These are phyloP conservation scores for Musa beccarii DNA, from an alignment of 176 grass and related monocot genomes.

Conservation along the genomic window DNA sequence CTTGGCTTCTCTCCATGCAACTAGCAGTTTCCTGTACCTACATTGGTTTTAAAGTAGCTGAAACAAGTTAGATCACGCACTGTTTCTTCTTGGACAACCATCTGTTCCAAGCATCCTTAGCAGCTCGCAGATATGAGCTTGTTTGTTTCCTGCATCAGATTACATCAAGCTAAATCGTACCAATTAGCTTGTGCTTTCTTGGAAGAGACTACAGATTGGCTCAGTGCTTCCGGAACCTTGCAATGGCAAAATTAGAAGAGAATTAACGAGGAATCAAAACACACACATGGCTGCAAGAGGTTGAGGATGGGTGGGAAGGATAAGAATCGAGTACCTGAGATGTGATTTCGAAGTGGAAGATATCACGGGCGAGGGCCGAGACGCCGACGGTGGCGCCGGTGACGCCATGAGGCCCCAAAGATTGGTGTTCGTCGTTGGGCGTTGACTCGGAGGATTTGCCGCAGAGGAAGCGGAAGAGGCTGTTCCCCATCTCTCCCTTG, in stretches of 20 bases:
- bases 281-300: not conserved
- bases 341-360: conserved; percentile 46
- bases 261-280: not conserved
- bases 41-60: not conserved
- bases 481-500: conserved; percentile 55
- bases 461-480: conserved; percentile 53
- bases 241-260: not conserved
- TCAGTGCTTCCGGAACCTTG: conserved; percentile 65
- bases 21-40: conserved; percentile 85
- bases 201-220: conserved; percentile 66
- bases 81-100: no score
- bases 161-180: conserved; percentile 15
- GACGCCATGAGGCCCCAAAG: not conserved
- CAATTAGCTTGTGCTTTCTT: conserved; percentile 88
- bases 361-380: conserved; percentile 54
- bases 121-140: no score
- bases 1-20: conserved; percentile 73
- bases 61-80: not conserved
- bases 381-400: conserved; percentile 32
- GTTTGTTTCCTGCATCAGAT: not conserved
- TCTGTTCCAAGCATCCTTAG: no score
- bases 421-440: conserved; percentile 1
- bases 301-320: not conserved
- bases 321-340: conserved; percentile 38
- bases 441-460: conserved; percentile 26